phyloP scores from a whole-genome alignment of 345 rosid genomes.

The Theobroma cacao region DNA sequence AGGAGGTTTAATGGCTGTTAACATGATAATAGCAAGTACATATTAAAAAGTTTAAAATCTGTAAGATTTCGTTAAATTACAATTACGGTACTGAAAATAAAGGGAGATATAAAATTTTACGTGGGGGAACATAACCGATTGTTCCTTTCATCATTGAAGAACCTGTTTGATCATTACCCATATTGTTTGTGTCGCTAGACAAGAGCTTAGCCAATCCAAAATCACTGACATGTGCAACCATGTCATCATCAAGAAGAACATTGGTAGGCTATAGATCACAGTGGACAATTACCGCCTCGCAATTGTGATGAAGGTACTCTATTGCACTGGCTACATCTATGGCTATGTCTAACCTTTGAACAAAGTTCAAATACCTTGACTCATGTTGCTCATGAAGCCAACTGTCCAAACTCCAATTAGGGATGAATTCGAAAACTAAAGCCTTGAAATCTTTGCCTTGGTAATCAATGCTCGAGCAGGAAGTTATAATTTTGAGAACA shows the following conservation, averaged over 20 bases:
- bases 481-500: constrained; percentile 11
- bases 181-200: background rate
- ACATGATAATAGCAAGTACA: no score
- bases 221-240: constrained; percentile 2
- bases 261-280: constrained; percentile 27
- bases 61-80: no score
- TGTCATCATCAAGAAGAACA: constrained; percentile 6
- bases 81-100: no score
- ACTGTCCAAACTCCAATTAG: constrained; percentile 12
- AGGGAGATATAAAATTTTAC: background rate
- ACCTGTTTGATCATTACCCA: background rate
- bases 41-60: no score
- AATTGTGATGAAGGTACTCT: constrained; percentile 24
- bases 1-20: no score
- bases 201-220: background rate
- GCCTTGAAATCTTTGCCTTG: constrained; percentile 21
- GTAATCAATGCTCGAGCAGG: constrained; percentile 16
- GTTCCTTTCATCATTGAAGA: background rate
- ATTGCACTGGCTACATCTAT: constrained; percentile 14
- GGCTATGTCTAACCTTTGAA: background rate
- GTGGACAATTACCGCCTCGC: constrained; percentile 7
- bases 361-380: background rate
- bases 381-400: background rate
- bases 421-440: constrained; percentile 14
- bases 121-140: constrained; percentile 18